These are phyloP conservation scores for Scopulariopsis brevicaulis DNA, from an alignment of 2,329 filamentous ascomycete species.

Conservation along the genomic window DNA sequence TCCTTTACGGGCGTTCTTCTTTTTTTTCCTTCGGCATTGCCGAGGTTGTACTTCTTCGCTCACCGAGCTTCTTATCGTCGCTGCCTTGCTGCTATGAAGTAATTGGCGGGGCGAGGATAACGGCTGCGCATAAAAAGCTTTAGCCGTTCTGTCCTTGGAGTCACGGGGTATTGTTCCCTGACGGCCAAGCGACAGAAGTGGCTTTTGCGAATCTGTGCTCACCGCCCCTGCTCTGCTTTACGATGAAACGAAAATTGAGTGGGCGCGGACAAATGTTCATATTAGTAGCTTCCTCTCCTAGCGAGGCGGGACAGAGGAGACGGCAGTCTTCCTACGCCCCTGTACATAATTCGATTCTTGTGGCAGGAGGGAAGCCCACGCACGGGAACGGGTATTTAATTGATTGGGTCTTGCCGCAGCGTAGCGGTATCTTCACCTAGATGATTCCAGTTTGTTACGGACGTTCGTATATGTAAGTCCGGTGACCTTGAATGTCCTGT, in stretches of 20 bases:
- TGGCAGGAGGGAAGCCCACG: background rate
- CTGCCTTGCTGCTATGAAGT: background rate
- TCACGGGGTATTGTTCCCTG: too few relatives aligned
- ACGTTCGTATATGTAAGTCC: background rate
- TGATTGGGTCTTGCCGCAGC: background rate
- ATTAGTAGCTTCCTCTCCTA: background rate
- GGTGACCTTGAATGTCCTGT: background rate
- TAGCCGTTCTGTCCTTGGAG: background rate
- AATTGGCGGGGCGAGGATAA: background rate
- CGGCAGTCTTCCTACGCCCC: background rate
- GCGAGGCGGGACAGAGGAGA: background rate
- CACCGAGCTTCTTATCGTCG: background rate
- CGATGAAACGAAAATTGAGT: background rate
- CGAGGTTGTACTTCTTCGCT: background rate
- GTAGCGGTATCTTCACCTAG: background rate
- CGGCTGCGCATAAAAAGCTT: background rate
- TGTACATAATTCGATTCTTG: background rate
- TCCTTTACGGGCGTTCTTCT: background rate
- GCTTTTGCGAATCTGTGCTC: too few relatives aligned
- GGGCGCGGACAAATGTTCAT: background rate
- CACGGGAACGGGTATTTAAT: background rate
- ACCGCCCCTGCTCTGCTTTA: background rate
- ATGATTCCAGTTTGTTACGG: background rate
- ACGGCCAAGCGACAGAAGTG: too few relatives aligned
- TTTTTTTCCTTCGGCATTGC: background rate